A percentile compares a stretch with the other conserved stretches of the same genome.
phyloP scores from a whole-genome alignment of 768 basidiomycete species.

The Trametes cingulata region DNA sequence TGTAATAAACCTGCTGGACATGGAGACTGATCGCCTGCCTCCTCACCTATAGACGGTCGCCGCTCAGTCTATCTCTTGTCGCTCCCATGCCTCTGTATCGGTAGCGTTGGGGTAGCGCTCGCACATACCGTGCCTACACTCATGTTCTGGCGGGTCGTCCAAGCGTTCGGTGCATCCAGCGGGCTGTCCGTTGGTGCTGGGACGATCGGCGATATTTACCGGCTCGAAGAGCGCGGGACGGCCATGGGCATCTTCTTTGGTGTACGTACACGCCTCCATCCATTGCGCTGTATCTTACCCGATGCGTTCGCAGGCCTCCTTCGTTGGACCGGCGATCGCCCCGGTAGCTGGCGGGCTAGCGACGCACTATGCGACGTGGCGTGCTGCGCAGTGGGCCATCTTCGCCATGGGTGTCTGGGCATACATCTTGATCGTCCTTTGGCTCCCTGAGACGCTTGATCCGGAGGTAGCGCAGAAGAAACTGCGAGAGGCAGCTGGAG shows the following conservation, averaged over 20 bases:
- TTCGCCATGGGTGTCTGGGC: conserved; percentile 41
- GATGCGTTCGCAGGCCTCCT: conserved; percentile 39
- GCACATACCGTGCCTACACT: conserved; percentile 46
- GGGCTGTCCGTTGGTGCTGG: conserved; percentile 57
- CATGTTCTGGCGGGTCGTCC: conserved; percentile 62
- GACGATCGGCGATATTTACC: conserved; percentile 67
- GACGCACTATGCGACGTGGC: conserved; percentile 67
- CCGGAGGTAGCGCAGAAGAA: conserved; percentile 38
- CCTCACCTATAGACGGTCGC: conserved; percentile 54
- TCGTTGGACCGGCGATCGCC: conserved; percentile 63
- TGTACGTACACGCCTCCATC: conserved; percentile 32
- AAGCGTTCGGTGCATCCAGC: conserved; percentile 63
- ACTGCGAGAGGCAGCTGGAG: conserved; percentile 41
- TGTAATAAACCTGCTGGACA: no score
- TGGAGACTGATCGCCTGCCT: not conserved
- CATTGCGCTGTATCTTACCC: no score
- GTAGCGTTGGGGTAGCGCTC: conserved; percentile 58
- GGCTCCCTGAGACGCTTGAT: conserved; percentile 69
- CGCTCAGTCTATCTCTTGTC: conserved; percentile 57
- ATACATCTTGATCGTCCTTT: conserved; percentile 41
- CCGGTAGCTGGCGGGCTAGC: conserved; percentile 58
- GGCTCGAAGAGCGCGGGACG: conserved; percentile 57
- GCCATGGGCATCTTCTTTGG: conserved; percentile 61
- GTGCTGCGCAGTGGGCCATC: conserved; percentile 52
- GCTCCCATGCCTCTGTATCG: conserved; percentile 58